Percentiles rank a stretch among this genome's conserved stretches.
Conservation (phyloP, 2,329 filamentous ascomycete species). For the Claviceps arundinis region DNA sequence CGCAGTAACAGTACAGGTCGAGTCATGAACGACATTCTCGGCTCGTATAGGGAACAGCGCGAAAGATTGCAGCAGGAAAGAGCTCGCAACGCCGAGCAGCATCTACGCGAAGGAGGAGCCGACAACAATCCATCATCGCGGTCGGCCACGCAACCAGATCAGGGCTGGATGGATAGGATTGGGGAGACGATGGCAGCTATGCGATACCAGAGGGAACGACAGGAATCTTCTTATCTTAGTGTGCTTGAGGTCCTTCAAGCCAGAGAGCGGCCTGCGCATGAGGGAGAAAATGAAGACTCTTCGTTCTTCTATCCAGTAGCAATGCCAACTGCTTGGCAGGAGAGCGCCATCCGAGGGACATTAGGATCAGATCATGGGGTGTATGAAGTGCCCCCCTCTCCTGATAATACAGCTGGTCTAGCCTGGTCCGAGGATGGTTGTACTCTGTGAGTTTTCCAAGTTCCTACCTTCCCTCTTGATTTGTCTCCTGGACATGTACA, state of each 20-base stretch:
- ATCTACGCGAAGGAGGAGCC: slow-evolving; percentile 15
- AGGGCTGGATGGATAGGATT: slow-evolving; percentile 19
- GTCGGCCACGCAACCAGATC: slow-evolving; percentile 13
- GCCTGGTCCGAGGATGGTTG: slow-evolving; percentile 49
- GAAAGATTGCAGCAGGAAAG: slow-evolving; percentile 21
- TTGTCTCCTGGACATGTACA: no score
- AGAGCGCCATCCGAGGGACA: slow-evolving; percentile 21
- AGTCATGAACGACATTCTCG: slow-evolving; percentile 26
- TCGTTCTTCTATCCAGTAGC: slow-evolving; percentile 23
- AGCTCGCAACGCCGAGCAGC: slow-evolving; percentile 20
- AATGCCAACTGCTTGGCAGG: slow-evolving; percentile 26
- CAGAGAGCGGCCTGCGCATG: slow-evolving; percentile 17
- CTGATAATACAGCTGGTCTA: slow-evolving; percentile 47
- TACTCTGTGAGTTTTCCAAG: slow-evolving; percentile 36
- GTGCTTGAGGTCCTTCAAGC: slow-evolving; percentile 25
- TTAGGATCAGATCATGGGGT: slow-evolving; percentile 24
- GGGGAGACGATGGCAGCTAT: slow-evolving; percentile 23
- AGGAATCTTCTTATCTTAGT: slow-evolving; percentile 23
- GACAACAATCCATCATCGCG: slow-evolving; percentile 1
- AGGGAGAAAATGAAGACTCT: slow-evolving; percentile 22
- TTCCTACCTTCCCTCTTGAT: background rate
- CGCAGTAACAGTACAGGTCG: slow-evolving; percentile 23
- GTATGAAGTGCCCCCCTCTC: slow-evolving; percentile 30
- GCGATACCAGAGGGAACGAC: slow-evolving; percentile 22
- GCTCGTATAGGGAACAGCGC: slow-evolving; percentile 24